Evolutionary conservation across 208 protist genomes (phyloP), one percentile per base, ranked within the genome.

Genomic region (Leishmania major): DNA sequence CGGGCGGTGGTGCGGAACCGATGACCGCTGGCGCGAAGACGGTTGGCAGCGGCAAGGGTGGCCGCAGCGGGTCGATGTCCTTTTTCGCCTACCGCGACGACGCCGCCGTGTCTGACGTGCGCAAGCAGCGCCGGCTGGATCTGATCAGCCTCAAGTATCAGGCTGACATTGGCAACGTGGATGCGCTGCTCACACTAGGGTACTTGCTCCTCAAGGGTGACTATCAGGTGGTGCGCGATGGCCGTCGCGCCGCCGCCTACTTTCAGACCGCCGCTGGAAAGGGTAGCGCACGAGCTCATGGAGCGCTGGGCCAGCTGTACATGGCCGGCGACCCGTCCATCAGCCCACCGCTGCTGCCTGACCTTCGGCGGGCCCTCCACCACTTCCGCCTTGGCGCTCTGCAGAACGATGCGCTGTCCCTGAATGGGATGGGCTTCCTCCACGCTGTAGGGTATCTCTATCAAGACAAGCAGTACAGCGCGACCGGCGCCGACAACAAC

Each of bases 401-500:
- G 13, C 77, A 73, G 73, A 60, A 83, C 2, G 91, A 97, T 77
- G 66, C 88, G 2, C 60, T 88, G 10, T 91, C 93, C 2, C 77
- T 92, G 8, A 97, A 97, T 76, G 96, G 95, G 10, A 74, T 98
- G 15, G 96, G 95, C 45, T 96, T 92, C 64, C 79, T 98, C 49
- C 90, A 97, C 84, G 85, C 92, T 2, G 84, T 93, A n/a, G 95
- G 95, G 37, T 93, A 89, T 69, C 86, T 95, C 17, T 72, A 87
- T 13, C 67, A 89, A 49, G 87, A 87, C 55, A 64, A 22, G 40
- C 59, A 49, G 25, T 25, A 66, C 59, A 62, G 45, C 45, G 75
- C 47, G 47, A 28, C 37, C 15, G 74, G 28, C 43, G 3, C 43
- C 35, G 11, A 35, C 49, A 49, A 17, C 57, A 5, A 37, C 31